phyloP scores from a whole-genome alignment of 495 filamentous ascomycete genomes.

The Trichoderma asperelloides region DNA sequence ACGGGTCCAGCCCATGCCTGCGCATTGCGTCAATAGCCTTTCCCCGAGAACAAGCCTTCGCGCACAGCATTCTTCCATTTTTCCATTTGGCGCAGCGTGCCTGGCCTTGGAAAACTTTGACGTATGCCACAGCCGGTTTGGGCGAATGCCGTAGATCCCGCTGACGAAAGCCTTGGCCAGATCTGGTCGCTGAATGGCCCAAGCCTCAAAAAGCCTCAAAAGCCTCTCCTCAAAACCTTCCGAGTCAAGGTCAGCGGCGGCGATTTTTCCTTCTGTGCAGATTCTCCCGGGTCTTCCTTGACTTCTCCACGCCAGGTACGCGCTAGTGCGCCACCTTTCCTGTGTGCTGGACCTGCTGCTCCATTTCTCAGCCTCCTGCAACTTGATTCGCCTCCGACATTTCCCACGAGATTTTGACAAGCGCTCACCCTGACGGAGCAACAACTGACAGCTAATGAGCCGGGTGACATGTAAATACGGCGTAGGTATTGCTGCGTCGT shows the following conservation, averaged over 20 bases:
- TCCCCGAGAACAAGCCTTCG: neutral
- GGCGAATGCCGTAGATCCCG: neutral
- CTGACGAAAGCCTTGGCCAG: neutral
- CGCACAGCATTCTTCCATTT: neutral
- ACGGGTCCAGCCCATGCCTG: neutral
- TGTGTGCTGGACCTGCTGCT: neutral
- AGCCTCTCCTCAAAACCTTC: neutral
- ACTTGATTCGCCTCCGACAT: neutral
- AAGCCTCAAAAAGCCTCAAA: neutral
- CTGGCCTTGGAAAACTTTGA: neutral
- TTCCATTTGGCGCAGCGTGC: neutral
- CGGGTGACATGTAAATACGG: neutral
- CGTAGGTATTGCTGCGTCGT: neutral
- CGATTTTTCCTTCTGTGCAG: slow-evolving; percentile 4
- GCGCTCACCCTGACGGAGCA: neutral
- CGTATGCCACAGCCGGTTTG: neutral
- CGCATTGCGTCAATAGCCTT: neutral
- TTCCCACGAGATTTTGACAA: slow-evolving; percentile 1
- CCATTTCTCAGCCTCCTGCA: neutral
- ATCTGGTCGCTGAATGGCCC: neutral
- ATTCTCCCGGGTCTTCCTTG: neutral
- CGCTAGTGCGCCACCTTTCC: neutral
- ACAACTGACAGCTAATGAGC: neutral
- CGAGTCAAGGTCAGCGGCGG: neutral
- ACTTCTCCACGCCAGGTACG: neutral